phyloP scores from a whole-genome alignment of 345 rosid genomes.

The Arabidopsis suecica region DNA sequence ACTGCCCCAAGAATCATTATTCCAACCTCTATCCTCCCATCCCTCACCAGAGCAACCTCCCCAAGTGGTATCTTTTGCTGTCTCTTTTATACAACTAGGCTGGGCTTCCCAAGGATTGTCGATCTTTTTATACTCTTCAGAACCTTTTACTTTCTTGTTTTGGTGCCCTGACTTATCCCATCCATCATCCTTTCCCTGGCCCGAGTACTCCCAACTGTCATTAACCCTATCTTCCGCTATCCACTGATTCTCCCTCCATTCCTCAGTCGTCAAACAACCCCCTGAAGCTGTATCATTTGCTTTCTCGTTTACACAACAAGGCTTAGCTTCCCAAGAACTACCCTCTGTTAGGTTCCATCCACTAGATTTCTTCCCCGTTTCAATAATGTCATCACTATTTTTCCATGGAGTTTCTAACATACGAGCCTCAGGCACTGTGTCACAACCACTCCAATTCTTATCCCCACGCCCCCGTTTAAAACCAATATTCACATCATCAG shows the following conservation, averaged over 20 bases:
- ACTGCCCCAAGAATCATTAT: slow-evolving; percentile 32
- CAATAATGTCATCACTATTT: slow-evolving; percentile 10
- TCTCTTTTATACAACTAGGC: slow-evolving; percentile 28
- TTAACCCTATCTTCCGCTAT: neutral
- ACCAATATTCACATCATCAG: slow-evolving; percentile 49
- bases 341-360: slow-evolving; percentile 48
- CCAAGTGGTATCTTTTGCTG: slow-evolving; percentile 24
- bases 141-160: slow-evolving; percentile 38
- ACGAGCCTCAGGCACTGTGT: slow-evolving; percentile 24
- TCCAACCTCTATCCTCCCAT: slow-evolving; percentile 3
- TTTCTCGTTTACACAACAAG: slow-evolving; percentile 42
- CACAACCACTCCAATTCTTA: slow-evolving; percentile 25
- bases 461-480: slow-evolving; percentile 40
- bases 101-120: slow-evolving; percentile 46
- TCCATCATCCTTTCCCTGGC: slow-evolving; percentile 33
- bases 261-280: slow-evolving; percentile 12
- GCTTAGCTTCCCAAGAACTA: slow-evolving; percentile 58
- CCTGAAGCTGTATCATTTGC: slow-evolving; percentile 40
- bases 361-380: neutral
- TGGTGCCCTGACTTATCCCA: slow-evolving; percentile 36
- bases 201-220: slow-evolving; percentile 23
- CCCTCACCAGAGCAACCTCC: slow-evolving; percentile 34
- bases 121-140: neutral
- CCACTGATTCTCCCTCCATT: slow-evolving; percentile 8
- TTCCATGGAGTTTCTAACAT: slow-evolving; percentile 47